phyloP scores from a whole-genome alignment of 2,329 filamentous ascomycete genomes.

The Ophiocordyceps camponoti-saundersi region DNA sequence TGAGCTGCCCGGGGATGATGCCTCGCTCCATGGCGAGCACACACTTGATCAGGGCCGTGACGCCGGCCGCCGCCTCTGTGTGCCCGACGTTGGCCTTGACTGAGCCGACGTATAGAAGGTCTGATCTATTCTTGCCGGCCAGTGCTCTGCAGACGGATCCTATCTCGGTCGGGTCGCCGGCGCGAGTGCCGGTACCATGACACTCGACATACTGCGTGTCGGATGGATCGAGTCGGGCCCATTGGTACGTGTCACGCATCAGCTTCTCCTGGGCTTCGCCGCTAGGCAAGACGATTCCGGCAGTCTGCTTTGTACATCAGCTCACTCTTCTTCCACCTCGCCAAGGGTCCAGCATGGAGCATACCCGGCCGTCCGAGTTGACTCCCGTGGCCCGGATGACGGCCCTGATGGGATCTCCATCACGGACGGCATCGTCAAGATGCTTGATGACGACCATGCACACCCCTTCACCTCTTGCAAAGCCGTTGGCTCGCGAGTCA shows the following conservation, averaged over 20 bases:
- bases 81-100: slow-evolving; percentile 7
- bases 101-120: slow-evolving; percentile 1
- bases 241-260: not conserved
- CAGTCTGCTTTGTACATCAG: too few relatives aligned
- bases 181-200: not conserved
- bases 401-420: not conserved
- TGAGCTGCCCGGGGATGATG: slow-evolving; percentile 2
- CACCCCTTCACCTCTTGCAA: not conserved
- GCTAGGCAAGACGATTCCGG: not conserved
- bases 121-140: not conserved
- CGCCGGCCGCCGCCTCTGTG: slow-evolving; percentile 3
- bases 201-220: slow-evolving; percentile 1
- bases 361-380: not conserved
- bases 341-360: not conserved
- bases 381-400: not conserved
- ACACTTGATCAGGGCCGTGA: slow-evolving; percentile 3
- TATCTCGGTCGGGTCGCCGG: not conserved
- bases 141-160: not conserved
- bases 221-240: not conserved
- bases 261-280: not conserved
- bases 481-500: slow-evolving; percentile 1
- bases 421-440: not conserved
- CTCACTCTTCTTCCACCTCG: too few relatives aligned
- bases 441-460: not conserved
- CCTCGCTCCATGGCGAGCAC: slow-evolving; percentile 3